A percentile compares a stretch with the other conserved stretches of the same genome.
phyloP scores from a whole-genome alignment of 495 filamentous ascomycete species.

The Talaromyces borbonicus region DNA sequence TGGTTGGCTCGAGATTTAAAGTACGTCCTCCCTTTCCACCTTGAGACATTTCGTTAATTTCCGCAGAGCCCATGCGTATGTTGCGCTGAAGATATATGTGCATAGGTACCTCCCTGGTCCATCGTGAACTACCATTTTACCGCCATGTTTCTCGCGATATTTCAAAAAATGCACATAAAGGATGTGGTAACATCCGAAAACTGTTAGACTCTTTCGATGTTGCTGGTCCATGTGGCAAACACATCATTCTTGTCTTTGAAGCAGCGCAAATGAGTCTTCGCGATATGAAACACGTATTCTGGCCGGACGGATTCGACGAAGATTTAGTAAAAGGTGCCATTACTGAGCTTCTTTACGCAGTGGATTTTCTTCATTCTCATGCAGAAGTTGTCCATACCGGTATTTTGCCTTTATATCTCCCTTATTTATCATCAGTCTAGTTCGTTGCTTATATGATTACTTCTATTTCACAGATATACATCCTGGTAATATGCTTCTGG shows the following conservation, averaged over 20 bases:
- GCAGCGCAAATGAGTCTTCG: conserved; percentile 20
- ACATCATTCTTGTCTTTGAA: conserved; percentile 22
- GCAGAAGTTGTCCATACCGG: conserved; percentile 30
- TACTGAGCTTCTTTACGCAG: conserved; percentile 22
- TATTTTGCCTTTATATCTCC: conserved; percentile 10
- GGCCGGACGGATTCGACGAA: conserved; percentile 13
- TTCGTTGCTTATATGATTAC: conserved; percentile 26
- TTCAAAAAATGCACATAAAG: conserved; percentile 16
- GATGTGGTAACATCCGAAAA: conserved; percentile 16
- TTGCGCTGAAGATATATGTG: conserved; percentile 20
- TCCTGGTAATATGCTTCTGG: conserved; percentile 29
- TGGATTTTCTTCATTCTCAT: conserved; percentile 29
- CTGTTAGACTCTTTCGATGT: conserved; percentile 25
- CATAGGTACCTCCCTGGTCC: conserved; percentile 13
- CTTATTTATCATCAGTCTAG: conserved; percentile 18
- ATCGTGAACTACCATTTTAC: conserved; percentile 15
- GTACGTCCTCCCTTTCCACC: conserved; percentile 19
- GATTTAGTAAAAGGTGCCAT: conserved; percentile 19
- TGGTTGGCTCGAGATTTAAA: conserved; percentile 34
- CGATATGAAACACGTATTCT: conserved; percentile 18
- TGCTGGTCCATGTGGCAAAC: conserved; percentile 16
- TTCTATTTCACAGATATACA: conserved; percentile 30
- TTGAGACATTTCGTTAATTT: conserved; percentile 5
- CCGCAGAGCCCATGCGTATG: conserved; percentile 13
- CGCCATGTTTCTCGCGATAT: conserved; percentile 15